Conservation (phyloP, 805 yeast species). For the Jamesozyma rosinii region DNA sequence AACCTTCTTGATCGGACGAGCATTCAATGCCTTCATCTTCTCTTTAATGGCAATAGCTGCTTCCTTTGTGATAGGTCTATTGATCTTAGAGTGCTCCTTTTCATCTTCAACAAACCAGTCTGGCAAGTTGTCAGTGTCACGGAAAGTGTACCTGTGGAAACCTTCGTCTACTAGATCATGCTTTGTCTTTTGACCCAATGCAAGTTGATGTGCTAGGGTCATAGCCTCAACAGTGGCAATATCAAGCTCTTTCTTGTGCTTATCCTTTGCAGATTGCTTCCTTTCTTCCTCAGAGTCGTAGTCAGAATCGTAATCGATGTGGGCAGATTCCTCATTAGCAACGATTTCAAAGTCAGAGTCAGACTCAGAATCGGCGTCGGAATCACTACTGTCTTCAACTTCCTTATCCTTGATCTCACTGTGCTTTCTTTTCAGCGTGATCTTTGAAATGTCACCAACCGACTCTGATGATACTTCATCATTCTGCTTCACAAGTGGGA, state of each 20-base stretch:
- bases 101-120: constrained; percentile 98
- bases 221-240: constrained; percentile 90
- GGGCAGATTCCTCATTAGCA: constrained; percentile 33
- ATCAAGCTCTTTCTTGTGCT: constrained; percentile 59
- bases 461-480: constrained; percentile 12
- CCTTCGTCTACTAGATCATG: constrained; percentile 89
- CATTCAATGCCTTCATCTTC: constrained; percentile 72
- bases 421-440: constrained; percentile 12
- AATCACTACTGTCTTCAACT: constrained; percentile 10
- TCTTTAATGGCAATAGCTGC: constrained; percentile 72
- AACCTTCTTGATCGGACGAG: constrained; percentile 98
- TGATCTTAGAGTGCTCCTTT: constrained; percentile 70
- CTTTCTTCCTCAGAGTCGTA: constrained; percentile 47
- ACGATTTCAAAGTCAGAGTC: constrained; percentile 40
- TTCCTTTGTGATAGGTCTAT: constrained; percentile 91
- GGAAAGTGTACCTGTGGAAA: constrained; percentile 81
- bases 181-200: constrained; percentile 76
- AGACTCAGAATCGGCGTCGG: constrained; percentile 20
- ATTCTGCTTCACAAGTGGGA: constrained; percentile 15
- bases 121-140: constrained; percentile 85
- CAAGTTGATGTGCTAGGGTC: constrained; percentile 95
- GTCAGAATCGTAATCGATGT: constrained; percentile 33
- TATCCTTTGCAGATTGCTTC: constrained; percentile 34
- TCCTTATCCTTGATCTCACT: constrained; percentile 14
- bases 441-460: constrained; percentile 14